Conservation (phyloP, 352 stramenopile genomes). For the Blastocystis sp. region DNA sequence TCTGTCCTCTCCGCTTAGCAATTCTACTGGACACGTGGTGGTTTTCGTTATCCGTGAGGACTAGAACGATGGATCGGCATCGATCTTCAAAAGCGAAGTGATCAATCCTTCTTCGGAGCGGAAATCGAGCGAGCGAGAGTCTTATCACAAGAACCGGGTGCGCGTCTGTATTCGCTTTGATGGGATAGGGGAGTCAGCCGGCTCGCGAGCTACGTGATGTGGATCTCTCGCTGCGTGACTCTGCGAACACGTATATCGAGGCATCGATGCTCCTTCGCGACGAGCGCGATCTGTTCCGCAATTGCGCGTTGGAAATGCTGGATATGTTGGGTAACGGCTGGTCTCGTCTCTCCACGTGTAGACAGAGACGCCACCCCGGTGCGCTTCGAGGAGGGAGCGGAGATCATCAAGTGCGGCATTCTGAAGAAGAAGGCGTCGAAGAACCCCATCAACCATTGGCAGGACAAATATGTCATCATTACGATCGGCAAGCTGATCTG, state of each 20-base stretch:
- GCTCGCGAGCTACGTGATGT: neutral
- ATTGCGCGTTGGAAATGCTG: slow-evolving; percentile 44
- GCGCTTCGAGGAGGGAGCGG: slow-evolving; percentile 33
- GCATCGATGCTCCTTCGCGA: slow-evolving; percentile 35
- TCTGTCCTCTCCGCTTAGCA: too few relatives aligned
- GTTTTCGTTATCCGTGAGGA: too few relatives aligned
- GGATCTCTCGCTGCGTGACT: neutral
- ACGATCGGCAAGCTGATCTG: slow-evolving; percentile 73
- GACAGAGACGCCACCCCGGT: slow-evolving; percentile 9
- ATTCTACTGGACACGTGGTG: too few relatives aligned
- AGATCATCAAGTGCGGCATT: slow-evolving; percentile 62
- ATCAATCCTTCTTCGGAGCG: neutral
- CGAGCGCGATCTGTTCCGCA: slow-evolving; percentile 52
- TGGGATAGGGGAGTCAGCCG: neutral
- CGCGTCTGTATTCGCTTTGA: neutral
- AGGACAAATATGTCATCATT: slow-evolving; percentile 47
- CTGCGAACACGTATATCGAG: neutral
- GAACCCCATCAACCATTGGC: slow-evolving; percentile 3
- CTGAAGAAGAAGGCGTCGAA: slow-evolving; percentile 58
- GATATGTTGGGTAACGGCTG: slow-evolving; percentile 14
- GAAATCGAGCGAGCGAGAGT: neutral
- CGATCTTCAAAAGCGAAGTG: too few relatives aligned
- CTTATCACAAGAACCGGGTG: neutral
- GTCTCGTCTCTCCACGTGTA: neutral
- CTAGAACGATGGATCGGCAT: too few relatives aligned